Percentiles rank a stretch among this genome's conserved stretches.
Conservation (phyloP, 192 early-diverging fungal species). For the Radiomyces spectabilis region DNA sequence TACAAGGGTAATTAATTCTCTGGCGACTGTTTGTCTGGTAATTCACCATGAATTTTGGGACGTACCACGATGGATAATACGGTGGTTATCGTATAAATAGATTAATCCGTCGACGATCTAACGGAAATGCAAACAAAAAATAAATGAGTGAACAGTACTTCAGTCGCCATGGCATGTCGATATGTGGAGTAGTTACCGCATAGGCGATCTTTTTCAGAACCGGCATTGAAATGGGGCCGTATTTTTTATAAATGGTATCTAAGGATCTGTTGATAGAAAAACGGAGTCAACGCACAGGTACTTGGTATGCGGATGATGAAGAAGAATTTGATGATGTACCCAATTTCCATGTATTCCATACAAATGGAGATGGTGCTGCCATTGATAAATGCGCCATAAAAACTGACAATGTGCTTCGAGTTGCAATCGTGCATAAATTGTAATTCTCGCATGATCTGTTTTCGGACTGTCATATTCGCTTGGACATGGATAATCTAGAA, state of each 20-base stretch:
- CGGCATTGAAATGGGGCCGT: slow-evolving; percentile 80
- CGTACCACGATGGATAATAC: slow-evolving; percentile 88
- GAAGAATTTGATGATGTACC: slow-evolving; percentile 29
- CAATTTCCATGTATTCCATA: slow-evolving; percentile 94
- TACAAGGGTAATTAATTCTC: too few species aligned
- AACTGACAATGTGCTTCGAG: slow-evolving; percentile 88
- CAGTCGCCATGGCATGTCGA: neutral
- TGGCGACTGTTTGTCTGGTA: neutral
- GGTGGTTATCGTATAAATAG: slow-evolving; percentile 81
- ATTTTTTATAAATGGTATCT: slow-evolving; percentile 84
- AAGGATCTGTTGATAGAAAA: slow-evolving; percentile 46
- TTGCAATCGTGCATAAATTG: slow-evolving; percentile 92
- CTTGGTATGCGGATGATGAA: neutral
- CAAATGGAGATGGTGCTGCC: slow-evolving; percentile 80
- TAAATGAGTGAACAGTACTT: neutral
- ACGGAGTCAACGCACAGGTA: neutral
- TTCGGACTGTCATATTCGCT: slow-evolving; percentile 61
- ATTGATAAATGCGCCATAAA: slow-evolving; percentile 87
- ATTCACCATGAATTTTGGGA: neutral
- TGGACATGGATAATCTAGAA: slow-evolving; percentile 21
- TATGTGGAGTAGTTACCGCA: slow-evolving; percentile 43
- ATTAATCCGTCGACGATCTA: slow-evolving; percentile 62
- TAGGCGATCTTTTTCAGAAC: slow-evolving; percentile 76
- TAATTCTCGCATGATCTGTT: slow-evolving; percentile 89
- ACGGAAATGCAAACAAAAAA: neutral